Evolutionary conservation across 1,139 yeast species (phyloP).

Genomic region (Saccharomyces hybrid): DNA sequence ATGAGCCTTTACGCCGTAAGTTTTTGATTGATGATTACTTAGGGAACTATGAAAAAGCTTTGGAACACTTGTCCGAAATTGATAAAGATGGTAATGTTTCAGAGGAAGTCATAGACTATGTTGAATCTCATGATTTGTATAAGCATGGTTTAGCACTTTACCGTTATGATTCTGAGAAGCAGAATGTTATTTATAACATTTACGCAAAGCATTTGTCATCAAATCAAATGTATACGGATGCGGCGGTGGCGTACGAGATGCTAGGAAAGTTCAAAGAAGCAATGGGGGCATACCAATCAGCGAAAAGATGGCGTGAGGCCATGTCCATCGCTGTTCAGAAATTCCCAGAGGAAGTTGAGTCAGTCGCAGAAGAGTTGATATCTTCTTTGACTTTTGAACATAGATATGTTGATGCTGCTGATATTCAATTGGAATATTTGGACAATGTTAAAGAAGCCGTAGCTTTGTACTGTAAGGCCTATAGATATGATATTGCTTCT

Average conservation of each 20-base stretch:
- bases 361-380: constrained; percentile 53
- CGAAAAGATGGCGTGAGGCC: constrained; percentile 83
- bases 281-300: constrained; percentile 57
- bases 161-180: constrained; percentile 50
- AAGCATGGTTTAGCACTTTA: constrained; percentile 58
- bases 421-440: constrained; percentile 58
- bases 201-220: constrained; percentile 59
- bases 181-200: constrained; percentile 45
- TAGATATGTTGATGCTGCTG: constrained; percentile 77
- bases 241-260: constrained; percentile 73
- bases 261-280: constrained; percentile 54
- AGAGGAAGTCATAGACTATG: constrained; percentile 61
- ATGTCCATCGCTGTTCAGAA: constrained; percentile 46
- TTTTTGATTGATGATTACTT: constrained; percentile 77
- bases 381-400: constrained; percentile 59
- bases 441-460: constrained; percentile 57
- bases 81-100: constrained; percentile 37
- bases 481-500: constrained; percentile 68
- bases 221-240: constrained; percentile 53
- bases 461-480: constrained; percentile 63
- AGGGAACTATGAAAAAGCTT: constrained; percentile 59
- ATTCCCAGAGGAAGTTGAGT: constrained; percentile 35
- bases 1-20: constrained; percentile 56
- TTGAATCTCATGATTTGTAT: constrained; percentile 67
- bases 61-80: constrained; percentile 54